phyloP scores from a whole-genome alignment of 192 early-diverging fungal genomes.

The Dispira simplex region DNA sequence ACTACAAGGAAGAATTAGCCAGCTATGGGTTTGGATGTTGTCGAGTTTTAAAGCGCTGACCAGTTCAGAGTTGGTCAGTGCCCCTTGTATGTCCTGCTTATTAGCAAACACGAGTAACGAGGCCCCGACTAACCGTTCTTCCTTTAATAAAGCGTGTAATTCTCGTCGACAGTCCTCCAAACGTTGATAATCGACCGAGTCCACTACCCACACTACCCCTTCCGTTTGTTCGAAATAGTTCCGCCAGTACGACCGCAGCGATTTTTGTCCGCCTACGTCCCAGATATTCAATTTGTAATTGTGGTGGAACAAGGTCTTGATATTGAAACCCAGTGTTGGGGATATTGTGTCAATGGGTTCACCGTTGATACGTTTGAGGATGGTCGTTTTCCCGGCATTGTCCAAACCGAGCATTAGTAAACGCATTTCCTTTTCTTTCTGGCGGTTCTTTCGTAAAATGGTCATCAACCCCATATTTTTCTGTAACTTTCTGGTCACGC shows the following conservation, averaged over 20 bases:
- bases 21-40: conserved; percentile 72
- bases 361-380: conserved; percentile 88
- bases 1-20: conserved; percentile 81
- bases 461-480: conserved; percentile 80
- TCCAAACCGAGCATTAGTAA: conserved; percentile 92
- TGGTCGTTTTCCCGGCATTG: conserved; percentile 99
- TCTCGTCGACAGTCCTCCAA: conserved; percentile 70
- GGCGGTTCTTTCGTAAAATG: conserved; percentile 82
- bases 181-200: conserved; percentile 74
- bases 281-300: conserved; percentile 76
- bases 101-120: conserved; percentile 92
- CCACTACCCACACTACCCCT: conserved; percentile 95
- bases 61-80: conserved; percentile 55
- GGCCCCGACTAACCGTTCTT: conserved; percentile 89
- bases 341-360: conserved; percentile 81
- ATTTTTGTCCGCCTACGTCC: conserved; percentile 97
- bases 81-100: conserved; percentile 89
- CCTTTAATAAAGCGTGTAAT: conserved; percentile 58
- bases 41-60: conserved; percentile 51
- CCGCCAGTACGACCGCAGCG: conserved; percentile 94
- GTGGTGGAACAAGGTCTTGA: conserved; percentile 74
- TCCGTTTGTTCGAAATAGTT: conserved; percentile 99
- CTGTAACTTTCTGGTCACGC: too few species aligned
- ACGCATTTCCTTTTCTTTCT: conserved; percentile 88
- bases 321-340: conserved; percentile 96